phyloP scores from a whole-genome alignment of 2,329 filamentous ascomycete genomes.

The Aspergillus neoniger region DNA sequence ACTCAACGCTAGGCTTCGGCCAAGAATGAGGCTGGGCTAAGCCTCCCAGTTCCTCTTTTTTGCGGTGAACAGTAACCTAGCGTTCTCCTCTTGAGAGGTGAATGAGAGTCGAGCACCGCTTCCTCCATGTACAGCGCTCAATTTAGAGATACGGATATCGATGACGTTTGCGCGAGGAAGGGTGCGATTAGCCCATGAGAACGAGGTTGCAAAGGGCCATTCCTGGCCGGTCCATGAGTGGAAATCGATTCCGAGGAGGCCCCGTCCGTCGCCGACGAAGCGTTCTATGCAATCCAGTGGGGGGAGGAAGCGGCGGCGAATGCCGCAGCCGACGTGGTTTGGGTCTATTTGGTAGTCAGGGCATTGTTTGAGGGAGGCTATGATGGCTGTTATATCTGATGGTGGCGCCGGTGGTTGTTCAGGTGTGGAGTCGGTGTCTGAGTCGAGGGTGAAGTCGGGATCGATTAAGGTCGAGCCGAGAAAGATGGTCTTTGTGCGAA shows the following conservation, averaged over 20 bases:
- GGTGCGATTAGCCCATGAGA: slow-evolving; percentile 26
- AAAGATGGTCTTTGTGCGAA: slow-evolving; percentile 45
- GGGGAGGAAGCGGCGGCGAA: slow-evolving; percentile 43
- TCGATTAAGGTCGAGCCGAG: slow-evolving; percentile 44
- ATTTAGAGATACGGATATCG: slow-evolving; percentile 29
- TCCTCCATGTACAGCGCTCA: slow-evolving; percentile 24
- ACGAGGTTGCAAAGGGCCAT: slow-evolving; percentile 16
- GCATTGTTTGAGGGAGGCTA: slow-evolving; percentile 42
- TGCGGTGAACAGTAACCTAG: slow-evolving; percentile 38
- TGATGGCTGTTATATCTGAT: slow-evolving; percentile 36
- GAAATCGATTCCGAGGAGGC: slow-evolving; percentile 32
- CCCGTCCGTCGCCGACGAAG: slow-evolving; percentile 36
- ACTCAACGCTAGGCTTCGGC: too few relatives aligned
- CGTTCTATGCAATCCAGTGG: slow-evolving; percentile 42
- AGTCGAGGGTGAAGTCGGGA: slow-evolving; percentile 29
- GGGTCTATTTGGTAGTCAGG: slow-evolving; percentile 48
- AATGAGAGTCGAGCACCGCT: slow-evolving; percentile 10
- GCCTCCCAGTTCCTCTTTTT: slow-evolving; percentile 40
- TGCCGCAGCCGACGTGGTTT: slow-evolving; percentile 45
- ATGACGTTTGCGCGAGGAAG: slow-evolving; percentile 23
- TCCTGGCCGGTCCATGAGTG: slow-evolving; percentile 14
- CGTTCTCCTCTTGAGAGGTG: slow-evolving; percentile 31
- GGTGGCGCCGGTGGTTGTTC: slow-evolving; percentile 17
- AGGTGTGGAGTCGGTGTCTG: background rate
- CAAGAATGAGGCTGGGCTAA: slow-evolving; percentile 8